Conservation (phyloP, 768 basidiomycete genomes). For the Floccularia luteovirens region DNA sequence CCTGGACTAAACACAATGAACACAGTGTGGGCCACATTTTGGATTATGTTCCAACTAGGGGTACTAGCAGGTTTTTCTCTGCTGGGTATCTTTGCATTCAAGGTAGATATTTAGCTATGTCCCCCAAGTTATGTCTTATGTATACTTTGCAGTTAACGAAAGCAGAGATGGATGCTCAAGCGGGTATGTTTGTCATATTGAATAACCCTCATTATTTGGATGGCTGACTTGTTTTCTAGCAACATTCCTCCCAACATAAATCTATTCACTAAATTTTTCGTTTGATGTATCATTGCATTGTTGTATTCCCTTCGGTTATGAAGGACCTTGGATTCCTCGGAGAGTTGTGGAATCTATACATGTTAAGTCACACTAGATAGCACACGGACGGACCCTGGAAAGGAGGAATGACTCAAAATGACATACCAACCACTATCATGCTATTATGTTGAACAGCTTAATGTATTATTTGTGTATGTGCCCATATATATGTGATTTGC, state of each 20-base stretch:
- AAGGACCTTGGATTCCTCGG: too few species aligned
- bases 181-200: slow-evolving; percentile 34
- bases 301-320: not conserved
- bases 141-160: slow-evolving; percentile 30
- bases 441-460: too few species aligned
- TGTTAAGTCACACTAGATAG: too few species aligned
- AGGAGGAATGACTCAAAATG: too few species aligned
- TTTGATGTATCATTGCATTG: not conserved
- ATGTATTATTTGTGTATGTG: too few species aligned
- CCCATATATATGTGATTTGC: too few species aligned
- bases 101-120: slow-evolving; percentile 32
- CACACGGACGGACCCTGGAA: too few species aligned
- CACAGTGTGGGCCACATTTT: slow-evolving; percentile 78
- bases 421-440: too few species aligned
- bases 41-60: slow-evolving; percentile 75
- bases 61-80: slow-evolving; percentile 74
- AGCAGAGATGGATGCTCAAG: slow-evolving; percentile 63
- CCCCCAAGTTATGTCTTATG: not conserved
- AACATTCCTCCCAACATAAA: slow-evolving; percentile 56
- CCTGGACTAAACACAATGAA: not conserved
- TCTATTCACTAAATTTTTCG: not conserved
- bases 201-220: slow-evolving; percentile 2
- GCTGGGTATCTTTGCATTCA: slow-evolving; percentile 79
- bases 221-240: slow-evolving; percentile 23
- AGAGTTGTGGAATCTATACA: too few species aligned